Conservation (phyloP, 169 alveolate species). For the Babesia ovata region DNA sequence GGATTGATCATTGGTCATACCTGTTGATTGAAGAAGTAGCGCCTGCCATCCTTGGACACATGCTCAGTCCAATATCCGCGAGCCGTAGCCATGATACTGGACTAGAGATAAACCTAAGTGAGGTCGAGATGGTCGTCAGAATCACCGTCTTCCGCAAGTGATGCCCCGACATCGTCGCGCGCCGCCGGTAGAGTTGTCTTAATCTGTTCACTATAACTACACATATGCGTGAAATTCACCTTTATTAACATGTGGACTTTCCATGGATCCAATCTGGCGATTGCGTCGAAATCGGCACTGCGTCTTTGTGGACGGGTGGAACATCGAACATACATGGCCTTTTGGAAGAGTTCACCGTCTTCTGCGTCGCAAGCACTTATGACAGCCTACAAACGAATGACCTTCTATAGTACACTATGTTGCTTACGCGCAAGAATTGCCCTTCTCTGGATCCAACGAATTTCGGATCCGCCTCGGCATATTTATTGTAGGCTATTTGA, state of each 20-base stretch:
- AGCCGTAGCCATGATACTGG: background rate
- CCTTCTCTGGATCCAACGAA: conserved; percentile 62
- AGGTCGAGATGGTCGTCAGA: conserved; percentile 55
- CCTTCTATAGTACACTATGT: background rate
- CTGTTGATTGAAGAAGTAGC: conserved; percentile 77
- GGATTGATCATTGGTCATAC: background rate
- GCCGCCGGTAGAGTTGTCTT: conserved; percentile 13
- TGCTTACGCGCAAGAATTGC: conserved; percentile 40
- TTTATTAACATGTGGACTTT: conserved; percentile 56
- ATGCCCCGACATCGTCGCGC: conserved; percentile 43
- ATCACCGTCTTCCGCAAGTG: conserved; percentile 18
- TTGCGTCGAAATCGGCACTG: conserved; percentile 56
- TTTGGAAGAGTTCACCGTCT: conserved; percentile 47
- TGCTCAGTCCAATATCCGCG: conserved; percentile 78
- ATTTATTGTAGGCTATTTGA: conserved; percentile 53
- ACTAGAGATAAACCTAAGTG: conserved; percentile 5
- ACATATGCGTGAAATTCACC: conserved; percentile 4
- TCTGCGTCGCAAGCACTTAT: conserved; percentile 61
- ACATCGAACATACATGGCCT: conserved; percentile 28
- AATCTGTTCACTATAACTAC: background rate
- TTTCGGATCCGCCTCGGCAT: conserved; percentile 39
- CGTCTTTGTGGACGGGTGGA: background rate
- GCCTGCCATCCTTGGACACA: conserved; percentile 81
- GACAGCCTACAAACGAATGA: conserved; percentile 21
- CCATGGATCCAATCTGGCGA: conserved; percentile 60